A percentile compares a stretch with the other conserved stretches of the same genome.
Evolutionary conservation across 495 filamentous ascomycete genomes (phyloP).

Genomic region (Venustampulla echinocandica): DNA sequence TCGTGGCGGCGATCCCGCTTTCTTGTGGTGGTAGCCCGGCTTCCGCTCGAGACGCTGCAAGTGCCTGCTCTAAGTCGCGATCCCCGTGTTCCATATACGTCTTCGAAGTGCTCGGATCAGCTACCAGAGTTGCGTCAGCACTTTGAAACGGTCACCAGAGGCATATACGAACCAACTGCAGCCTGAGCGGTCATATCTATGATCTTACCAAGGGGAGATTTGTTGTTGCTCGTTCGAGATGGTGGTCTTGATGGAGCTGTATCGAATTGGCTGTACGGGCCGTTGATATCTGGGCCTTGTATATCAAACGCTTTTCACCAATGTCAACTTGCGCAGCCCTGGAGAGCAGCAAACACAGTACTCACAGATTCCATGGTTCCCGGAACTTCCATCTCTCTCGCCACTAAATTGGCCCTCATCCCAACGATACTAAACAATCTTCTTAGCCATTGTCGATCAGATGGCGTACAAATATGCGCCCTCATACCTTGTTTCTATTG

Average conservation of each 20-base stretch:
- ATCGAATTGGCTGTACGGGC: slow-evolving; percentile 30
- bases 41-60: slow-evolving; percentile 30
- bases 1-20: slow-evolving; percentile 30
- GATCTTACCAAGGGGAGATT: slow-evolving; percentile 34
- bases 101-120: slow-evolving; percentile 35
- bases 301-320: slow-evolving; percentile 44
- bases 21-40: slow-evolving; percentile 35
- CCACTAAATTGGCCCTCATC: slow-evolving; percentile 37
- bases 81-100: slow-evolving; percentile 46
- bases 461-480: background rate
- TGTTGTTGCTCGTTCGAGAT: slow-evolving; percentile 51
- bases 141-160: slow-evolving; percentile 1
- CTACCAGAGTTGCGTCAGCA: slow-evolving; percentile 24
- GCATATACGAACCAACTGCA: slow-evolving; percentile 23
- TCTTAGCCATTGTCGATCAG: slow-evolving; percentile 2
- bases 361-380: slow-evolving; percentile 27
- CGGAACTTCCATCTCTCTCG: slow-evolving; percentile 33
- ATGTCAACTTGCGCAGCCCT: slow-evolving; percentile 17
- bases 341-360: too few species aligned
- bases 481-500: slow-evolving; percentile 27
- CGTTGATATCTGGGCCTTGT: slow-evolving; percentile 40
- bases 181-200: slow-evolving; percentile 28
- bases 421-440: slow-evolving; percentile 30
- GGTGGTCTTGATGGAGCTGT: slow-evolving; percentile 62
- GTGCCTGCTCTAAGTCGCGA: slow-evolving; percentile 41